Evolutionary conservation across 129 eudicot species (phyloP).

Genomic region (Chrysanthemum makinoi): DNA sequence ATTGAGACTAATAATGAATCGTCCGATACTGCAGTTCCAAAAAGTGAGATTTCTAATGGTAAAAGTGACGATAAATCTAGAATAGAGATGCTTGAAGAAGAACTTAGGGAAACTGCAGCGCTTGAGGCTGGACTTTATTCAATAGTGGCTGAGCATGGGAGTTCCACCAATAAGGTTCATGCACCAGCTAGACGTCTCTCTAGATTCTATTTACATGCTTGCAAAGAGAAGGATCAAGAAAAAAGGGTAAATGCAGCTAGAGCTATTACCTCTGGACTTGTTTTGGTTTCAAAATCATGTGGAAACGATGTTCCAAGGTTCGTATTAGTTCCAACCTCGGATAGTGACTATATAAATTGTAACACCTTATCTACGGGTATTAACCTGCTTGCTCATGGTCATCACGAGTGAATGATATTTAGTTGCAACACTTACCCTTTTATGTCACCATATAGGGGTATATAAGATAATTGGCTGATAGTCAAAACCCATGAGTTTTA

Average conservation of each 20-base stretch:
- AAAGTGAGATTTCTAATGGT: slow-evolving; percentile 21
- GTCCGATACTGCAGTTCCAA: slow-evolving; percentile 32
- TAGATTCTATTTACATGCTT: slow-evolving; percentile 76
- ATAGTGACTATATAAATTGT: background rate
- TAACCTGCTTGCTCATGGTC: background rate
- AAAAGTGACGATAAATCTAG: slow-evolving; percentile 14
- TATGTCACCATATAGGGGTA: background rate
- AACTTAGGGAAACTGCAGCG: slow-evolving; percentile 88
- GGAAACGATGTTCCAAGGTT: slow-evolving; percentile 98
- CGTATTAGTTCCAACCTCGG: background rate
- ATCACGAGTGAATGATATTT: background rate
- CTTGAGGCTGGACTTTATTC: slow-evolving; percentile 80
- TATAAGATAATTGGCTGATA: background rate
- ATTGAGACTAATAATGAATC: slow-evolving; percentile 23
- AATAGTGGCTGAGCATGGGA: slow-evolving; percentile 77
- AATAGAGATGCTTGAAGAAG: slow-evolving; percentile 84
- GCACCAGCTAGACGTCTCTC: slow-evolving; percentile 89
- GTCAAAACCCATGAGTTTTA: background rate
- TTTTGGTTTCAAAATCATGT: slow-evolving; percentile 90
- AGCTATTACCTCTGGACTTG: slow-evolving; percentile 67
- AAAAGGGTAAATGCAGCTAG: slow-evolving; percentile 58
- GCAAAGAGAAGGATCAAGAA: slow-evolving; percentile 41
- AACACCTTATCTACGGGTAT: no score
- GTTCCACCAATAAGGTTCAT: slow-evolving; percentile 79
- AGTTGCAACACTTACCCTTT: background rate